phyloP scores from a whole-genome alignment of 305 asterid species.

The Fraxinus sp. region DNA sequence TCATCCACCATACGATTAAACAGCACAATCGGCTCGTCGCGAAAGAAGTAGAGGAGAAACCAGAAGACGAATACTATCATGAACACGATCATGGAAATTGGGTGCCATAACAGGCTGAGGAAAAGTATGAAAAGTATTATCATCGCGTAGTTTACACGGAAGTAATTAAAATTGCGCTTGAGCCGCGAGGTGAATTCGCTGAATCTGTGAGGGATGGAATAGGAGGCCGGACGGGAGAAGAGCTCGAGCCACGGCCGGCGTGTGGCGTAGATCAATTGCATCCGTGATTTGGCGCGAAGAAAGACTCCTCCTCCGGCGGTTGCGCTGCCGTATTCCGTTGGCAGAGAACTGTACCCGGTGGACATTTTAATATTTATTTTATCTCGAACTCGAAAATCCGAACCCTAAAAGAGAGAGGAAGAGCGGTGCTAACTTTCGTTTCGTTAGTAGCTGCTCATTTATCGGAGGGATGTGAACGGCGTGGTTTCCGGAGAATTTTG shows the following conservation, averaged over 20 bases:
- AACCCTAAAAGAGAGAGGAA: not conserved
- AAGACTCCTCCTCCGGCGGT: conserved; percentile 22
- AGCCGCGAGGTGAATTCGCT: conserved; percentile 43
- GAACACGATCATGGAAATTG: conserved; percentile 64
- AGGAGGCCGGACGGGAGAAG: conserved; percentile 57
- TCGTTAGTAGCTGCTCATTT: not conserved
- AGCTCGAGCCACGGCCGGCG: conserved; percentile 85
- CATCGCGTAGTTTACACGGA: conserved; percentile 68
- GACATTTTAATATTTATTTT: not conserved
- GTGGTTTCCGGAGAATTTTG: not conserved
- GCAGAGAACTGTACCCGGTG: not conserved
- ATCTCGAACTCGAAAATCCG: not conserved
- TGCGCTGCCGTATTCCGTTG: conserved; percentile 18
- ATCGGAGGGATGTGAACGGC: not conserved
- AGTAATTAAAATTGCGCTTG: conserved; percentile 50
- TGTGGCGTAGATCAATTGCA: conserved; percentile 38
- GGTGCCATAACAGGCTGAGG: conserved; percentile 64
- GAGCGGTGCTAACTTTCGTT: not conserved
- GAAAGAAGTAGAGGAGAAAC: conserved; percentile 54
- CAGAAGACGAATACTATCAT: conserved; percentile 46
- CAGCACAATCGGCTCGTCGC: conserved; percentile 59
- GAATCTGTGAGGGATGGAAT: conserved; percentile 43
- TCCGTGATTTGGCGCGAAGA: conserved; percentile 40
- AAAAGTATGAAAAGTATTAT: conserved; percentile 45
- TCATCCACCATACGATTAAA: conserved; percentile 58